phyloP scores from a whole-genome alignment of 495 filamentous ascomycete genomes.

The Lophium mytilinum region DNA sequence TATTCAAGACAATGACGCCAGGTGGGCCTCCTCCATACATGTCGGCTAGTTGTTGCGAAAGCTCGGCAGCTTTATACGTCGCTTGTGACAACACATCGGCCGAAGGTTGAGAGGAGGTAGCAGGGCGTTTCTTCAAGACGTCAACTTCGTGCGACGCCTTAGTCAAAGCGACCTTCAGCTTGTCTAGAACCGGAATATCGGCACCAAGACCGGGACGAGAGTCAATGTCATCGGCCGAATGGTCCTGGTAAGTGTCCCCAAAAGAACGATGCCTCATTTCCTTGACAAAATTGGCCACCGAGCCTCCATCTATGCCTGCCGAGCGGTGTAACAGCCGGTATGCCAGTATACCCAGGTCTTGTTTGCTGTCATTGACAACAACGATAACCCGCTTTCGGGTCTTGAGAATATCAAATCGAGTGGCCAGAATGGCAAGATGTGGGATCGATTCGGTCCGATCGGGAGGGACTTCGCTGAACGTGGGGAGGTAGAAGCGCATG shows the following conservation, averaged over 20 bases:
- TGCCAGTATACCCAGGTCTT: slow-evolving; percentile 69
- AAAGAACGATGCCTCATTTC: slow-evolving; percentile 28
- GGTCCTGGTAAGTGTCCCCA: not conserved
- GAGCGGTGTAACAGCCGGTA: slow-evolving; percentile 52
- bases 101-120: not conserved
- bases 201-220: too few relatives aligned
- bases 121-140: slow-evolving; percentile 5
- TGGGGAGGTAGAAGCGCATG: slow-evolving; percentile 50
- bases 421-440: slow-evolving; percentile 59
- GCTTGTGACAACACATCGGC: too few relatives aligned
- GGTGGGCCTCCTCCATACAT: slow-evolving; percentile 4
- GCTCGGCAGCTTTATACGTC: too few relatives aligned
- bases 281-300: slow-evolving; percentile 52
- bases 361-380: slow-evolving; percentile 58
- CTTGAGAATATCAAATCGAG: slow-evolving; percentile 44
- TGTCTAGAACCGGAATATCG: too few relatives aligned
- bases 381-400: slow-evolving; percentile 60
- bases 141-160: slow-evolving; percentile 2
- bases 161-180: not conserved
- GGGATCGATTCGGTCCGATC: slow-evolving; percentile 31
- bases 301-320: slow-evolving; percentile 58
- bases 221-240: not conserved
- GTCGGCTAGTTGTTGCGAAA: too few relatives aligned
- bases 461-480: slow-evolving; percentile 31
- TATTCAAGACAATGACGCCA: slow-evolving; percentile 34